Conservation (phyloP, 2,329 filamentous ascomycete species). For the Fulvia fulva region DNA sequence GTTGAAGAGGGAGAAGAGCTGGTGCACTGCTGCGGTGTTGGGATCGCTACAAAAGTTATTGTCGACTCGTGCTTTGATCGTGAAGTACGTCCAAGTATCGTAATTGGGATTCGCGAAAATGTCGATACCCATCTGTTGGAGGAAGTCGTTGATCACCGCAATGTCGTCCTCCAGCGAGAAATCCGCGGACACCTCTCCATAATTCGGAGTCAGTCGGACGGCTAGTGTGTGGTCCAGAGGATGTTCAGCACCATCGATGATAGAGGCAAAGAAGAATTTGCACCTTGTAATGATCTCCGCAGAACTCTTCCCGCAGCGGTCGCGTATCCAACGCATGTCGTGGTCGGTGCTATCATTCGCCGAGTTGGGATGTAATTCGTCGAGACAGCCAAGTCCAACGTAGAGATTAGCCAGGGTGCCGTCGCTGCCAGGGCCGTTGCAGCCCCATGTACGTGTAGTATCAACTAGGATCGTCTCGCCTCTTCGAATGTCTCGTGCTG, state of each 20-base stretch:
- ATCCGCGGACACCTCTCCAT: constrained; percentile 28
- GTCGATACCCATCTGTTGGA: constrained; percentile 77
- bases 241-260: constrained; percentile 15
- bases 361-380: constrained; percentile 25
- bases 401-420: constrained; percentile 11
- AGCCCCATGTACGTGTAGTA: constrained; percentile 23
- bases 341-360: constrained; percentile 12
- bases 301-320: constrained; percentile 15
- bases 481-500: constrained; percentile 17
- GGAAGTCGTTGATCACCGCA: constrained; percentile 63
- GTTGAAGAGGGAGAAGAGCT: constrained; percentile 91
- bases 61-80: constrained; percentile 82
- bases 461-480: constrained; percentile 23
- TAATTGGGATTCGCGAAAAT: constrained; percentile 59
- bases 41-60: constrained; percentile 71
- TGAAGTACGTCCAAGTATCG: constrained; percentile 81
- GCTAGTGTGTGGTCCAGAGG: constrained; percentile 28
- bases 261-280: constrained; percentile 20
- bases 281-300: constrained; percentile 18
- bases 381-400: constrained; percentile 19
- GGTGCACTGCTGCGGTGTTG: constrained; percentile 55
- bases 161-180: constrained; percentile 72
- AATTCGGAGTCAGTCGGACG: constrained; percentile 27
- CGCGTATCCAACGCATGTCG: constrained; percentile 27
- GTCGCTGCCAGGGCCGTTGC: constrained; percentile 15